These are phyloP conservation scores for Malus hybrid DNA, from an alignment of 331 rosid genomes.

Conservation along the genomic window DNA sequence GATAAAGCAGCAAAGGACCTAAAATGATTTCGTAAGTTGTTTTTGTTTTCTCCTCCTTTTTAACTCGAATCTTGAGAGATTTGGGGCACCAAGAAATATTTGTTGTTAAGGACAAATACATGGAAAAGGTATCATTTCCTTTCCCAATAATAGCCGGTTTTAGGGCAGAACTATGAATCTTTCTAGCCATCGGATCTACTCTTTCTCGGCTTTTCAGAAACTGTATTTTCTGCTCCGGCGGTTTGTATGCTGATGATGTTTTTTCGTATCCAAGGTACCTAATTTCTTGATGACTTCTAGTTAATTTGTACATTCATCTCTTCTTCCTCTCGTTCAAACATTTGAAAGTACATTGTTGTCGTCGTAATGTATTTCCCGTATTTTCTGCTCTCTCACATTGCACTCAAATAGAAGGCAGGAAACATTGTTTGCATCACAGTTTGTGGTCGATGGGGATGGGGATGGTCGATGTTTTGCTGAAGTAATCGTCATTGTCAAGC, in stretches of 20 bases:
- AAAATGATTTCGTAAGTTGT: conserved; percentile 19
- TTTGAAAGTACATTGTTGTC: too few relatives aligned
- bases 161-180: conserved; percentile 33
- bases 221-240: conserved; percentile 22
- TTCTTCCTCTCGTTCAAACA: neutral
- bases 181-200: conserved; percentile 15
- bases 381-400: too few relatives aligned
- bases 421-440: too few relatives aligned
- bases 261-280: conserved; percentile 18
- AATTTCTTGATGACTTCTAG: neutral
- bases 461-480: too few relatives aligned
- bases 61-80: conserved; percentile 30
- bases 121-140: conserved; percentile 43
- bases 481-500: too few relatives aligned
- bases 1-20: conserved; percentile 50
- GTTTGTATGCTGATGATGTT: conserved; percentile 26
- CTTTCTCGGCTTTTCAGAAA: conserved; percentile 16
- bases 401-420: too few relatives aligned
- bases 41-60: neutral
- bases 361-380: too few relatives aligned
- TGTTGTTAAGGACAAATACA: conserved; percentile 38
- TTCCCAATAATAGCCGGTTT: conserved; percentile 52
- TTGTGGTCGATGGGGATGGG: too few relatives aligned
- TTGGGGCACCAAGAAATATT: conserved; percentile 26
- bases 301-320: neutral